Evolutionary conservation across 169 alveolate genomes (phyloP).

Genomic region (Plasmodium relictum): DNA sequence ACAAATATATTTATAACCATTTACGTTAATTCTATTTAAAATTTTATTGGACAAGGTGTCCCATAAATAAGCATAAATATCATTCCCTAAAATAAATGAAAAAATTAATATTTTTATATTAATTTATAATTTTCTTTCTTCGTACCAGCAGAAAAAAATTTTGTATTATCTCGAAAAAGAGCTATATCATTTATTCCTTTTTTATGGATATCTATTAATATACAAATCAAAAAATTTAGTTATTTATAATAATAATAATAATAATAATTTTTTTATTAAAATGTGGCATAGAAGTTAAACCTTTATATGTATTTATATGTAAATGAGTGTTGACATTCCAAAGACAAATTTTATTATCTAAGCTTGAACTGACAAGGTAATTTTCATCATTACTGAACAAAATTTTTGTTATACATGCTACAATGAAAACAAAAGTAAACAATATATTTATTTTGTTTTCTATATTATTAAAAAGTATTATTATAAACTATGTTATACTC

Average conservation of each 20-base stretch:
- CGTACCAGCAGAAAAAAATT: conserved; percentile 63
- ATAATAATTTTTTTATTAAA: neutral
- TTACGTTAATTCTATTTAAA: conserved; percentile 52
- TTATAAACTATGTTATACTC: too few relatives aligned
- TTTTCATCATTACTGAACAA: conserved; percentile 57
- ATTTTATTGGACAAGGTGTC: conserved; percentile 64
- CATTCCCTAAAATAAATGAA: conserved; percentile 44
- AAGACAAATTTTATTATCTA: conserved; percentile 51
- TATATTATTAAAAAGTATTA: neutral
- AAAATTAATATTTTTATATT: neutral
- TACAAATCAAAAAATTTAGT: neutral
- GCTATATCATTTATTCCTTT: conserved; percentile 73
- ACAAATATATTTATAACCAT: conserved; percentile 61
- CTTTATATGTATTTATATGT: conserved; percentile 57
- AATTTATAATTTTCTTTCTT: neutral
- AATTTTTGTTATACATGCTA: conserved; percentile 61
- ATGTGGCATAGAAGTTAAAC: neutral
- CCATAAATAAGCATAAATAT: conserved; percentile 46
- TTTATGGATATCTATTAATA: conserved; percentile 58
- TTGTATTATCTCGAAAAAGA: conserved; percentile 65
- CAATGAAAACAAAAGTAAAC: conserved; percentile 1
- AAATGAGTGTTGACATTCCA: conserved; percentile 61
- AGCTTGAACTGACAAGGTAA: conserved; percentile 48
- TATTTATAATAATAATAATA: neutral
- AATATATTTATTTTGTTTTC: neutral